Evolutionary conservation across 108 stramenopile species (phyloP).

Genomic region (Skeletonema marinoi): DNA sequence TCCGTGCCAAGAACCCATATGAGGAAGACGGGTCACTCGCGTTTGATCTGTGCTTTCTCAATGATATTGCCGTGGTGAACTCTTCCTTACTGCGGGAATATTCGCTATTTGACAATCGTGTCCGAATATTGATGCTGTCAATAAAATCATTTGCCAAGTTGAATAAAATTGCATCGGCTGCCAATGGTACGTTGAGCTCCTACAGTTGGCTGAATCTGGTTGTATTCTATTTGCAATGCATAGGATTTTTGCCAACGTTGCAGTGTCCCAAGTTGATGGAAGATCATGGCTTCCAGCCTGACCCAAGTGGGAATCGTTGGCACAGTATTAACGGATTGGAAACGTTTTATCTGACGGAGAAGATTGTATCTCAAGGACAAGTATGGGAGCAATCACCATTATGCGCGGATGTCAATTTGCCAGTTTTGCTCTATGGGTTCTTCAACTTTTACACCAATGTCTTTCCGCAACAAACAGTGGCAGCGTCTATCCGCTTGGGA

Average conservation of each 20-base stretch:
- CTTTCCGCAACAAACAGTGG: conserved; percentile 50
- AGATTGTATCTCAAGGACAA: conserved; percentile 15
- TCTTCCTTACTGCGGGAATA: conserved; percentile 78
- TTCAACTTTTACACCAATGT: conserved; percentile 70
- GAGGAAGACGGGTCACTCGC: conserved; percentile 61
- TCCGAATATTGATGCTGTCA: conserved; percentile 62
- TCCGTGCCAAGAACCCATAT: conserved; percentile 65
- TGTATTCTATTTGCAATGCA: conserved; percentile 79
- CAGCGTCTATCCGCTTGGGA: conserved; percentile 66
- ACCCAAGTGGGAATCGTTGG: conserved; percentile 52
- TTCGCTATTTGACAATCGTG: conserved; percentile 66
- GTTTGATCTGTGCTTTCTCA: conserved; percentile 87
- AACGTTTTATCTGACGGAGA: conserved; percentile 59
- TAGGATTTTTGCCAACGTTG: conserved; percentile 73
- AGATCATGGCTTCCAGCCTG: conserved; percentile 42
- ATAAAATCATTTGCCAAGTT: conserved; percentile 81
- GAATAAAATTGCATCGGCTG: conserved; percentile 57
- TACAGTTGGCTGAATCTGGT: conserved; percentile 86
- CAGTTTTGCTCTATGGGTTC: conserved; percentile 74
- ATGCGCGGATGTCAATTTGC: conserved; percentile 25
- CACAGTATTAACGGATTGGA: conserved; percentile 70
- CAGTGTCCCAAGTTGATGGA: conserved; percentile 61
- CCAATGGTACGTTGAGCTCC: conserved; percentile 65
- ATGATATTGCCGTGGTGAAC: conserved; percentile 87
- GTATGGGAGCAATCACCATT: conserved; percentile 52